These are phyloP conservation scores for Staphylotrichum longicolle DNA, from an alignment of 495 filamentous ascomycete genomes.

Conservation along the genomic window DNA sequence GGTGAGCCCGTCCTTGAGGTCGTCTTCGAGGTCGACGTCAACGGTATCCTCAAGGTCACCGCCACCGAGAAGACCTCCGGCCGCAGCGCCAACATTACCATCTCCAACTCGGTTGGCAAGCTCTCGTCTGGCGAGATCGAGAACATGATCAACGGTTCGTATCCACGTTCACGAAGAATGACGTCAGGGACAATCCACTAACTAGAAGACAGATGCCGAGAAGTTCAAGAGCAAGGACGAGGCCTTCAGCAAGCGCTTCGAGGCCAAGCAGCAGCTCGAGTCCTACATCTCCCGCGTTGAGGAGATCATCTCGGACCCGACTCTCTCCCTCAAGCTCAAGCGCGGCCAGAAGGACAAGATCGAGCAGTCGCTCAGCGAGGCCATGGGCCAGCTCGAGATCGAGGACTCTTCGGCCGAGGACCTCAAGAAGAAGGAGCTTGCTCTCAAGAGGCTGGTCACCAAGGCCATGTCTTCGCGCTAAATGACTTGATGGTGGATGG, in stretches of 20 bases:
- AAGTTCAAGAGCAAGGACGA: conserved; percentile 99
- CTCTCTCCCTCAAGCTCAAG: conserved; percentile 96
- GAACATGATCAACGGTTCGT: conserved; percentile 87
- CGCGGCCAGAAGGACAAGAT: conserved; percentile 99
- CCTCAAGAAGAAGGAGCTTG: conserved; percentile 99
- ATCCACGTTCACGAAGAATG: neutral
- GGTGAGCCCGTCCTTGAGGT: conserved; percentile 97
- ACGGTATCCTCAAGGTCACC: conserved; percentile 99
- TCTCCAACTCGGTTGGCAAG: conserved; percentile 99
- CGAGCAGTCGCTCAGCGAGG: conserved; percentile 69
- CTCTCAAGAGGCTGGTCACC: conserved; percentile 94
- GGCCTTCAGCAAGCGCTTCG: conserved; percentile 98
- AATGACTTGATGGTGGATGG: conserved; percentile 37
- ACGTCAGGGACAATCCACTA: conserved; percentile 22
- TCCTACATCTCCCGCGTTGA: conserved; percentile 98
- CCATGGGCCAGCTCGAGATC: conserved; percentile 51
- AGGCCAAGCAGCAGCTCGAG: conserved; percentile 97
- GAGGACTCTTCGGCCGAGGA: conserved; percentile 81
- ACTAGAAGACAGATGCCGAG: conserved; percentile 66
- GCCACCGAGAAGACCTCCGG: conserved; percentile 99
- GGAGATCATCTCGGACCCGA: conserved; percentile 96
- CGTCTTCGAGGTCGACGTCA: conserved; percentile 99
- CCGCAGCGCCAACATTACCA: conserved; percentile 98
- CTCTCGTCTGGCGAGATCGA: conserved; percentile 94
- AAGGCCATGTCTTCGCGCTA: conserved; percentile 93